phyloP scores from a whole-genome alignment of 2,329 filamentous ascomycete genomes.

The Calonectria crousiana region DNA sequence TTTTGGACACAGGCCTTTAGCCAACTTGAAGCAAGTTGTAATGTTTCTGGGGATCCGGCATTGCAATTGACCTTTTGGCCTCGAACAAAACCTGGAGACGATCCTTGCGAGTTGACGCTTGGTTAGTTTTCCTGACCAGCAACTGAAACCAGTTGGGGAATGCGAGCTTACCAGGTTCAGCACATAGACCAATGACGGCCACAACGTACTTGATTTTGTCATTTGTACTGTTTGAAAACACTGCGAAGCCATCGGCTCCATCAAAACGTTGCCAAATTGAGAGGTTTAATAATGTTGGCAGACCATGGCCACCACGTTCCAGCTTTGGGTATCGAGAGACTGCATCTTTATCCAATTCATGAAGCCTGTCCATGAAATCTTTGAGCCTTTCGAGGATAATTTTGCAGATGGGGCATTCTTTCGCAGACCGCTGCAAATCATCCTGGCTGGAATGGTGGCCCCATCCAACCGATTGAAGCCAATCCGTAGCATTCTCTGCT shows the following conservation, averaged over 20 bases:
- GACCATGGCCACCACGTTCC: neutral
- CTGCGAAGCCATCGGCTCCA: slow-evolving; percentile 14
- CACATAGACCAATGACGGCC: slow-evolving; percentile 15
- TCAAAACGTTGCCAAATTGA: slow-evolving; percentile 17
- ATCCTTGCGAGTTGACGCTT: neutral
- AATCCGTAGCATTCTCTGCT: neutral
- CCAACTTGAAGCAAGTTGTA: neutral
- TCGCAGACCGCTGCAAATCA: neutral
- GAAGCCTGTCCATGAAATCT: neutral
- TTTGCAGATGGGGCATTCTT: neutral
- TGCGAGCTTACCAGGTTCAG: neutral
- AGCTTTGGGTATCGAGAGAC: neutral
- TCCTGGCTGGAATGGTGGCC: neutral
- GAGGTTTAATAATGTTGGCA: neutral
- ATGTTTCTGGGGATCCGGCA: neutral
- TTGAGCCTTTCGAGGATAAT: neutral
- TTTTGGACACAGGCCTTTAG: neutral
- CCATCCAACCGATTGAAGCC: neutral
- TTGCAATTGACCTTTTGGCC: neutral
- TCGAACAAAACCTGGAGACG: neutral
- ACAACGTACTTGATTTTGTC: neutral
- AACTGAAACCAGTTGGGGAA: too few species aligned
- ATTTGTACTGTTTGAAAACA: neutral
- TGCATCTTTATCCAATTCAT: neutral
- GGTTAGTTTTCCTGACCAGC: too few species aligned